Evolutionary conservation across 2,329 filamentous ascomycete species (phyloP), one percentile per base, ranked within the genome.

Genomic region (Cladorrhinum sp.): DNA sequence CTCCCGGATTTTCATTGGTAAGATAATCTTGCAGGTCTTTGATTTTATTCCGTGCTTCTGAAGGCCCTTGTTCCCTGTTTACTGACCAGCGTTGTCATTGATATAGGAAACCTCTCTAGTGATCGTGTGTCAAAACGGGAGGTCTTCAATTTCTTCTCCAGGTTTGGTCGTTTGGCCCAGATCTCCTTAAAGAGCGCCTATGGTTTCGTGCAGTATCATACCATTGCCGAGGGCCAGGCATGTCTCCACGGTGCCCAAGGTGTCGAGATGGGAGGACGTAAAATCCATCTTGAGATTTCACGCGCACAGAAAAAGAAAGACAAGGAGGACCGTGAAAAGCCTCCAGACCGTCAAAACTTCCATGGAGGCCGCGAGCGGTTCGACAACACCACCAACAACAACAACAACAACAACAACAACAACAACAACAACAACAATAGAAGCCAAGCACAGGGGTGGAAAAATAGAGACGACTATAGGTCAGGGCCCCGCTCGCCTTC

Each of bases 121-220:
- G 93, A 98, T 73, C 88, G 93, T 71, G 93, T 96, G 13, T 95
- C 91, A 6, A 98, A 98, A 76, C 86, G 90, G 66, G 93, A 98
- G 74, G 86, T 98, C 8, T 98, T 96, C 75, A 89, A 96, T 71
- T 82, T 93, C 18, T 98, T 99, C 72, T 87, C 92, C 71, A 84
- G 82, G 60, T 93, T 92, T 72, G 95, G 95, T 57, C 88, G 88
- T 63, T 80, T 99, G 51, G 93, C 93, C 1, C 95, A 99, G 73
- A 95, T 98, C 62, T 96, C 92, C 0, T 91, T 98, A 68, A 98
- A 98, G 75, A 92, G 95, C 66, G 93, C 93, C 1, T 98, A 96
- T 75, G 95, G 95, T 1, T 99, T 98, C 72, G 92, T 98, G 36
- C 95, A 98, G 72, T 99, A 96, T 66, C 83, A 96, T 66, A 88